phyloP scores from a whole-genome alignment of 164 flowering plant species.

The Vitis cinerea region DNA sequence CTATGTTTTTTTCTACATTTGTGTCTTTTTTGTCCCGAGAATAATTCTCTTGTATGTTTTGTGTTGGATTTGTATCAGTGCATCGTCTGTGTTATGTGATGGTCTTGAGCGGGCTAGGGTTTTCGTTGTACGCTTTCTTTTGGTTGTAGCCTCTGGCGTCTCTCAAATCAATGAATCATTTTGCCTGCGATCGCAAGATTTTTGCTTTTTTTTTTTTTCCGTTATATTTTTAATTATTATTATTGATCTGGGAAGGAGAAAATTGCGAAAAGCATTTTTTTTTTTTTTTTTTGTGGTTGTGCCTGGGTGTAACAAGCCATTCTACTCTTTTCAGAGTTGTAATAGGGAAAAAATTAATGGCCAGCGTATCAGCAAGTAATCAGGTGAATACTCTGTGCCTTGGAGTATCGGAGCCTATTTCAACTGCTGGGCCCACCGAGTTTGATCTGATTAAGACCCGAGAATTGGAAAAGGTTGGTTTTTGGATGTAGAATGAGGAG shows the following conservation, averaged over 20 bases:
- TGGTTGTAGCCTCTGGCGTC: no score
- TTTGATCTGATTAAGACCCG: slow-evolving; percentile 37
- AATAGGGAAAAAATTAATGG: slow-evolving; percentile 41
- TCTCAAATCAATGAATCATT: no score
- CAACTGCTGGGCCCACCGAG: slow-evolving; percentile 48
- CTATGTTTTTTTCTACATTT: not conserved
- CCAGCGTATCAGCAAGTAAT: not conserved
- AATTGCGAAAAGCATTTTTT: no score
- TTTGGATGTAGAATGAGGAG: not conserved
- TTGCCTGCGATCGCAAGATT: no score
- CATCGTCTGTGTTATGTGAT: slow-evolving; percentile 11
- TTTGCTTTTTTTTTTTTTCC: no score
- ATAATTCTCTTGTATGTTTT: no score
- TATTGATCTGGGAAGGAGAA: no score
- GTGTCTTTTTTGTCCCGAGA: not conserved
- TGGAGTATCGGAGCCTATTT: slow-evolving; percentile 40
- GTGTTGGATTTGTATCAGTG: not conserved
- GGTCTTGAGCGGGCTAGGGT: slow-evolving; percentile 13
- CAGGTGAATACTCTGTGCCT: not conserved
- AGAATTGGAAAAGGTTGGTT: slow-evolving; percentile 49
- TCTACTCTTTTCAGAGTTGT: no score
- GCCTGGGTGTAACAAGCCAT: no score
- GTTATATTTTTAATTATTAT: no score
- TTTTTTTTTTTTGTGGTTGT: no score
- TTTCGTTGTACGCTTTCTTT: no score